Percentiles rank a stretch among this genome's conserved stretches.
Evolutionary conservation across 2,329 filamentous ascomycete genomes (phyloP).

Genomic region (Didymosphaeria variabile): DNA sequence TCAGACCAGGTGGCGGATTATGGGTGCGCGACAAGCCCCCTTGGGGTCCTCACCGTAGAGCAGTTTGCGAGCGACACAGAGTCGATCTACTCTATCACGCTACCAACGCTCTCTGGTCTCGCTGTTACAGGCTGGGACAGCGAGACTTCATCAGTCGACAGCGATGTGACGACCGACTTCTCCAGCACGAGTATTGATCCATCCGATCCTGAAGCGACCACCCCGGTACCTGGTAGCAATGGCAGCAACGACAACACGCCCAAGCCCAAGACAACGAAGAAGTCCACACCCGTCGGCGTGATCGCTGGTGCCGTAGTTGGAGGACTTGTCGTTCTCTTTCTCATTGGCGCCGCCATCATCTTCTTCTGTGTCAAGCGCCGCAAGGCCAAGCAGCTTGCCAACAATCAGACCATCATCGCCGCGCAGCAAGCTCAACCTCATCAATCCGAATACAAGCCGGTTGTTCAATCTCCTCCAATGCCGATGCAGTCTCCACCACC

Average conservation of each 20-base stretch:
- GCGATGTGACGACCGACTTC: neutral
- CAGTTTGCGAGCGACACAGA: slow-evolving; percentile 24
- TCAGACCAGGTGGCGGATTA: slow-evolving; percentile 30
- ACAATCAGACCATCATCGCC: slow-evolving; percentile 27
- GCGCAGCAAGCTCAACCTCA: slow-evolving; percentile 26
- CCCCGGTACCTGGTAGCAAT: neutral
- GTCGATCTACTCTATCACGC: slow-evolving; percentile 23
- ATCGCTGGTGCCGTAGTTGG: slow-evolving; percentile 35
- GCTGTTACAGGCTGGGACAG: slow-evolving; percentile 23
- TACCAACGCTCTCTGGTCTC: slow-evolving; percentile 28
- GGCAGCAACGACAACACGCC: neutral
- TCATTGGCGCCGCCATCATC: slow-evolving; percentile 27
- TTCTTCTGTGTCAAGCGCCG: slow-evolving; percentile 32
- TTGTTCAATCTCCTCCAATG: slow-evolving; percentile 7
- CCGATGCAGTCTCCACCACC: slow-evolving; percentile 12
- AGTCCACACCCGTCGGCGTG: slow-evolving; percentile 23
- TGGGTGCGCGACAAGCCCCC: slow-evolving; percentile 29
- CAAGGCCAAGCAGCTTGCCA: slow-evolving; percentile 29
- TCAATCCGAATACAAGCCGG: slow-evolving; percentile 27
- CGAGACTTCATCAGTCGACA: slow-evolving; percentile 1
- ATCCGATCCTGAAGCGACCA: neutral
- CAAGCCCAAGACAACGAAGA: slow-evolving; percentile 22
- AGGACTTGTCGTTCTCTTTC: slow-evolving; percentile 27
- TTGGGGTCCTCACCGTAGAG: slow-evolving; percentile 28
- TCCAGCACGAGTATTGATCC: slow-evolving; percentile 5